Base-by-base conservation (phyloP, 2,329 filamentous ascomycete species). In the Alternaria solani region DNA sequence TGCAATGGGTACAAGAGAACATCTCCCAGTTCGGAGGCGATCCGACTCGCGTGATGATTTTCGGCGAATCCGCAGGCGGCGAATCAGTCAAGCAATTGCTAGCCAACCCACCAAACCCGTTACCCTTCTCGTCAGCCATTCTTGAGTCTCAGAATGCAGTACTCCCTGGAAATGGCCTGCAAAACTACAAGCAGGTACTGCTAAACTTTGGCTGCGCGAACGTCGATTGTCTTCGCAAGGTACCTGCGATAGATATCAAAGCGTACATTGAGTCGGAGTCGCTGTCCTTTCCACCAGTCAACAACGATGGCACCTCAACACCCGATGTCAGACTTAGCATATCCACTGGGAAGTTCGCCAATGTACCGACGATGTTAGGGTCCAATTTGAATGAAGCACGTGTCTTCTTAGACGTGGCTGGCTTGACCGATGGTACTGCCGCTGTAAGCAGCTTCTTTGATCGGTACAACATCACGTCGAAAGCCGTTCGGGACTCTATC, bases 1-100 rank as follows among this genome's bases (percentile, higher is more conserved):
- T 87, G 3, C 82, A 86, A 64, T 87, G 85, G 85, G 84, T 83
- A 4, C 76, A 80, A 51, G 78, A 81, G 30, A 82, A 84, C 57
- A 81, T 85, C 44, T 62, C 64, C 2, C 71, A 78, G 1, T 85
- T 86, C 51, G 81, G 82, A 0, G 46, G 46, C 6, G 46, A 57
- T n/a, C 55, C 55, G 12, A 28, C 4, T 1, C 46, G 82, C 30
- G 83, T 87, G 32, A 86, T 84, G 0, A 78, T 86, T 6, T 73
- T 74, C 44, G 72, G 70, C 3, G 65, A 74, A 52, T 71, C 69
- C n/a, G 71, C 71, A 9, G 72, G 72, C 20, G 67, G 58, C 8
- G 63, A 65, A 12, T 57, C 55, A 4, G 55, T 57, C 1, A 51
- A 55, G 43, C 53, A 55, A 11, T 3, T 71, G 0, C 48, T 74